Evolutionary conservation across 192 early-diverging fungal species (phyloP).

Genomic region (Lunasporangiospora selenospora): DNA sequence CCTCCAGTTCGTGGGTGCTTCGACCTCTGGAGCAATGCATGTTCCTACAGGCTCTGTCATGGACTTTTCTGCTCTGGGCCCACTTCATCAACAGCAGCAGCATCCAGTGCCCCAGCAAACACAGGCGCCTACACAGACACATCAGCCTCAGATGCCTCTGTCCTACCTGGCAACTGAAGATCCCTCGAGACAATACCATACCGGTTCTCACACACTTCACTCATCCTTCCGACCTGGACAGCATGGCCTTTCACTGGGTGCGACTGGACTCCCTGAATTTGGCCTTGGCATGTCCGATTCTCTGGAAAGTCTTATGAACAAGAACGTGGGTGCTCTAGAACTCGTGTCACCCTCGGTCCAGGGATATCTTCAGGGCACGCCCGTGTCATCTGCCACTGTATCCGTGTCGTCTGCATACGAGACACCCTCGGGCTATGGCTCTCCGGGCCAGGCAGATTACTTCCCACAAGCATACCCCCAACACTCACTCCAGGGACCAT

Average conservation of each 20-base stretch:
- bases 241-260: no score
- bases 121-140: no score
- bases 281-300: conserved; percentile 24
- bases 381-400: not conserved
- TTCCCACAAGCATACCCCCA: conserved; percentile 4
- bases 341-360: not conserved
- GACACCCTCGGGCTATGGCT: conserved; percentile 5
- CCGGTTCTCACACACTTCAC: no score
- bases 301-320: conserved; percentile 29
- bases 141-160: no score
- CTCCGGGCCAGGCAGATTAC: conserved; percentile 3
- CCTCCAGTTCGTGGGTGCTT: no score
- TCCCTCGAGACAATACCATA: no score
- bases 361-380: not conserved
- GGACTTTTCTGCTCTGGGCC: no score
- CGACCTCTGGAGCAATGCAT: no score
- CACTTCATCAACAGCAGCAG: conserved; percentile 15
- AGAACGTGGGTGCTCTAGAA: conserved; percentile 20
- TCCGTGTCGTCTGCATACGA: not conserved
- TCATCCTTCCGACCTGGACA: no score
- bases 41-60: no score
- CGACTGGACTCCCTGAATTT: conserved; percentile 9
- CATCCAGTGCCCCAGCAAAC: no score
- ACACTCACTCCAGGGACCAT: not conserved
- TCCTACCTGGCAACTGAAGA: no score